A percentile compares a stretch with the other conserved stretches of the same genome.
These are phyloP conservation scores for Chaetoceros muelleri DNA, from an alignment of 108 stramenopile genomes.

Conservation along the genomic window DNA sequence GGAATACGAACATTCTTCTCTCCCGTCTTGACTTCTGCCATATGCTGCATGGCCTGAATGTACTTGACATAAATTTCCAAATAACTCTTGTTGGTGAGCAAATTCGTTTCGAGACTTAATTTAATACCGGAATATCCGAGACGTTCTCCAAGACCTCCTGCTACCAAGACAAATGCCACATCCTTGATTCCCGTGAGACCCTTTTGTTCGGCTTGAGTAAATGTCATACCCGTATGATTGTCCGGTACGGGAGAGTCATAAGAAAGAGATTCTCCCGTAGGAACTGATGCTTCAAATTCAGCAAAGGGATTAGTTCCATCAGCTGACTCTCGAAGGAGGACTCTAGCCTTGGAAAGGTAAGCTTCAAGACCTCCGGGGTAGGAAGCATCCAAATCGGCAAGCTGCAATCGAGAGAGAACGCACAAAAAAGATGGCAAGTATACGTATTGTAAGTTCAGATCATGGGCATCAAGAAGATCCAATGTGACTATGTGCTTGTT, in stretches of 20 bases:
- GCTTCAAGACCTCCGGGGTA: conserved; percentile 92
- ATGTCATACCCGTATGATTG: conserved; percentile 67
- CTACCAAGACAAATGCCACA: conserved; percentile 77
- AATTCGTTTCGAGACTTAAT: conserved; percentile 77
- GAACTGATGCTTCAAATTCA: conserved; percentile 85
- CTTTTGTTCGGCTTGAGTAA: conserved; percentile 57
- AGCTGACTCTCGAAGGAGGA: conserved; percentile 75
- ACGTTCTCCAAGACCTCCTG: conserved; percentile 97
- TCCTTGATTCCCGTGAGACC: conserved; percentile 49
- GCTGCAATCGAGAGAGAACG: conserved; percentile 17
- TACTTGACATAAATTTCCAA: conserved; percentile 78
- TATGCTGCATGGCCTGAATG: conserved; percentile 87
- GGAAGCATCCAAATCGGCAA: conserved; percentile 76
- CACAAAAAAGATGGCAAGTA: background rate
- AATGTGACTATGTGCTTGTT: background rate
- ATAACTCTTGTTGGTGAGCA: conserved; percentile 60
- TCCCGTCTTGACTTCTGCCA: conserved; percentile 53
- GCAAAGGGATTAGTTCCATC: conserved; percentile 90
- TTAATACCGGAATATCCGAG: conserved; percentile 98
- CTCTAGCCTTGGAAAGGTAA: conserved; percentile 81
- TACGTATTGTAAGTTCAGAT: background rate
- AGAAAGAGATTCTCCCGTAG: conserved; percentile 78
- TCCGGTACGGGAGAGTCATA: conserved; percentile 42
- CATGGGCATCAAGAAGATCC: background rate
- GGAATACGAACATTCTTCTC: conserved; percentile 65